Evolutionary conservation across 495 filamentous ascomycete genomes (phyloP).

Genomic region (Aspergillus cristatus): DNA sequence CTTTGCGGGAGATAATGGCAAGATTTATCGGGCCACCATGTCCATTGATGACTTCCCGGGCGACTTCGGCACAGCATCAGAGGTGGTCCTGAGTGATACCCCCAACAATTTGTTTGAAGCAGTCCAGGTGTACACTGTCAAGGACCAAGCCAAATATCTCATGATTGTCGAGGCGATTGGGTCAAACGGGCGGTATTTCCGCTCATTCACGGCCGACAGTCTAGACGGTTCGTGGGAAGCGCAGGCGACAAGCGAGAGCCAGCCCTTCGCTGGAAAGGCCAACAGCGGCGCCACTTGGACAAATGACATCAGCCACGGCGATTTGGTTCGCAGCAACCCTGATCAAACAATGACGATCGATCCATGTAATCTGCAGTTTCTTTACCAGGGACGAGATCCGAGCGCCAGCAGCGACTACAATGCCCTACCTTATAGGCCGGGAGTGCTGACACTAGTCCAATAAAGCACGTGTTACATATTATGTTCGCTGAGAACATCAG

Average conservation of each 20-base stretch:
- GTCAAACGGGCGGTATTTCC: conserved; percentile 50
- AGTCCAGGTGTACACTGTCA: conserved; percentile 52
- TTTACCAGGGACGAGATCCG: conserved; percentile 46
- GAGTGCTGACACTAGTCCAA: conserved; percentile 38
- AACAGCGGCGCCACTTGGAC: conserved; percentile 57
- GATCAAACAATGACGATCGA: conserved; percentile 51
- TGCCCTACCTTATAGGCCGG: conserved; percentile 40
- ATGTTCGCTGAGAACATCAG: too few relatives aligned
- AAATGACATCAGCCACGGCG: conserved; percentile 55
- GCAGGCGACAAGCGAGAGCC: conserved; percentile 40
- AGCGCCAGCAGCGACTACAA: conserved; percentile 27
- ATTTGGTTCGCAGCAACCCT: conserved; percentile 41
- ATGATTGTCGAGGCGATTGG: conserved; percentile 59
- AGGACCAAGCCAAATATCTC: conserved; percentile 42
- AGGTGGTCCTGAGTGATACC: conserved; percentile 40
- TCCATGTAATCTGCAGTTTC: conserved; percentile 48
- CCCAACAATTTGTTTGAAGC: conserved; percentile 53
- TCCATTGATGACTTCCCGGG: conserved; percentile 50
- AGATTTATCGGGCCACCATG: conserved; percentile 53
- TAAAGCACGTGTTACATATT: too few relatives aligned
- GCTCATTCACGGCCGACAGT: conserved; percentile 48
- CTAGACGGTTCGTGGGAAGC: conserved; percentile 46
- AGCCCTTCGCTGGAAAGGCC: conserved; percentile 51
- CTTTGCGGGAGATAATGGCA: conserved; percentile 57
- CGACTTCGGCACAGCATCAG: conserved; percentile 41